phyloP scores from a whole-genome alignment of 192 early-diverging fungal genomes.

The Coemansia sp. region DNA sequence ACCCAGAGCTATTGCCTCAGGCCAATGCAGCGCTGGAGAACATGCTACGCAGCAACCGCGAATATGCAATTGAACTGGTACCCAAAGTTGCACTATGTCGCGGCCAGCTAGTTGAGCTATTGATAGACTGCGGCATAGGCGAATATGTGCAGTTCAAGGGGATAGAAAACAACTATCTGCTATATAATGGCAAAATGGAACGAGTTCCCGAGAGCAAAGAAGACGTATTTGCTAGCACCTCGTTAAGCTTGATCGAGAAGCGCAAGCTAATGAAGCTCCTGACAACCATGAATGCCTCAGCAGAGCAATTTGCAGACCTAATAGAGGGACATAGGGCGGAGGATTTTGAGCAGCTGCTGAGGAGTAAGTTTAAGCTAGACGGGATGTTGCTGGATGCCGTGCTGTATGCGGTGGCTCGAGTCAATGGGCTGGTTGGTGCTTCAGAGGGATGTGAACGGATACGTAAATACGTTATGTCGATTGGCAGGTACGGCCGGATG shows the following conservation, averaged over 20 bases:
- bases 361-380: conserved; percentile 58
- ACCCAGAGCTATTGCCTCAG: neutral
- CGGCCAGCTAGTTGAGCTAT: conserved; percentile 68
- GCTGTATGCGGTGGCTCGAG: conserved; percentile 62
- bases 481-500: conserved; percentile 83
- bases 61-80: conserved; percentile 34
- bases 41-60: conserved; percentile 21
- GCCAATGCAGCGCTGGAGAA: conserved; percentile 2
- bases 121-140: conserved; percentile 75
- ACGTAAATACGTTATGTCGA: conserved; percentile 65
- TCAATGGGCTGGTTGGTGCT: conserved; percentile 38
- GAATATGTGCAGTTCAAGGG: conserved; percentile 88
- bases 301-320: conserved; percentile 17
- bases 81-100: conserved; percentile 65
- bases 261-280: conserved; percentile 88
- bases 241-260: conserved; percentile 79
- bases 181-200: conserved; percentile 51
- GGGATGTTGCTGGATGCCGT: conserved; percentile 65
- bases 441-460: conserved; percentile 66
- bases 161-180: conserved; percentile 67
- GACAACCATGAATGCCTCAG: conserved; percentile 57
- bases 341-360: conserved; percentile 42
- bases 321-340: conserved; percentile 24
- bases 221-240: conserved; percentile 81
- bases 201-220: conserved; percentile 86